Conservation (phyloP, 2,329 filamentous ascomycete species). For the Claviceps quebecensis region DNA sequence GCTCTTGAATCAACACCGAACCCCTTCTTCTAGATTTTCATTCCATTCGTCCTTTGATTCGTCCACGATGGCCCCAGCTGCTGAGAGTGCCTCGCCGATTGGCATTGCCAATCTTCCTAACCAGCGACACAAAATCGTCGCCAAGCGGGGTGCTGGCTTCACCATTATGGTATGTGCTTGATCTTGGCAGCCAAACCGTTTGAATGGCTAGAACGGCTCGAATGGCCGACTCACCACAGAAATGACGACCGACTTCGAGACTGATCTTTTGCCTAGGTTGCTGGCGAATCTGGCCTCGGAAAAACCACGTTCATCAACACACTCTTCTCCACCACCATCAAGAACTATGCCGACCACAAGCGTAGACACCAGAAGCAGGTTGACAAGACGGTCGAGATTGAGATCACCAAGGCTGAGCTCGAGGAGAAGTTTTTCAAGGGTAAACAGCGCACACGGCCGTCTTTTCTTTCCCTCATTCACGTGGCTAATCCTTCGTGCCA, state of each 20-base stretch:
- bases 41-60: constrained; percentile 7
- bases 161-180: constrained; percentile 74
- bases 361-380: constrained; percentile 98
- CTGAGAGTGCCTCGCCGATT: constrained; percentile 53
- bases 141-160: constrained; percentile 86
- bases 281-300: constrained; percentile 93
- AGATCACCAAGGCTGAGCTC: constrained; percentile 98
- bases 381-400: constrained; percentile 99
- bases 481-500: constrained; percentile 5
- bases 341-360: constrained; percentile 99
- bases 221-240: background rate
- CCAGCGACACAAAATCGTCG: constrained; percentile 63
- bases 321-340: constrained; percentile 98
- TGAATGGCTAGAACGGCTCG: no score
- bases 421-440: constrained; percentile 99
- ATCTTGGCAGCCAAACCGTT: background rate
- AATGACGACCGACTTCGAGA: background rate
- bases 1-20: background rate
- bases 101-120: constrained; percentile 63
- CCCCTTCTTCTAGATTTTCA: background rate
- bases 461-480: background rate
- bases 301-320: constrained; percentile 99
- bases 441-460: constrained; percentile 23
- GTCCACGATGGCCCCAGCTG: constrained; percentile 41
- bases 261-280: constrained; percentile 48